Evolutionary conservation across 2,329 filamentous ascomycete species (phyloP).

Genomic region (Claviceps humidiphila): DNA sequence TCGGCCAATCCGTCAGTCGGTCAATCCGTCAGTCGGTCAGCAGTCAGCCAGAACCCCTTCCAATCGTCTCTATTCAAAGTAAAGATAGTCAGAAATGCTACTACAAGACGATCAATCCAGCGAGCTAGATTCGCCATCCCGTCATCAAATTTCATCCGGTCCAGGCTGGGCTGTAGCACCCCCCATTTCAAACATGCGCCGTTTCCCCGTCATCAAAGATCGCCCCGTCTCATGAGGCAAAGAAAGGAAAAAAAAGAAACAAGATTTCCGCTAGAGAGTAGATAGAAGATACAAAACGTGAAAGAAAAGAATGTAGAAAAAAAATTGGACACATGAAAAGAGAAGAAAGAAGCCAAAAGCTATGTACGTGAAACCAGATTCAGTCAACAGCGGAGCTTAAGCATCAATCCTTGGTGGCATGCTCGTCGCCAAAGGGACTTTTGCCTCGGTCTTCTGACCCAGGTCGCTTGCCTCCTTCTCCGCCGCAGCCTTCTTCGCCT

Average conservation of each 20-base stretch:
- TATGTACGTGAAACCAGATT: slow-evolving; percentile 1
- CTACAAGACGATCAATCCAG: neutral
- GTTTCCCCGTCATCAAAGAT: slow-evolving; percentile 2
- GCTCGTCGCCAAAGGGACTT: slow-evolving; percentile 46
- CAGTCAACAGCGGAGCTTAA: neutral
- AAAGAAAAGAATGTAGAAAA: neutral
- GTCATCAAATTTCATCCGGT: slow-evolving; percentile 2
- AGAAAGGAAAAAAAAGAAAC: neutral
- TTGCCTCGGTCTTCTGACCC: slow-evolving; percentile 17
- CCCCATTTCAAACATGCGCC: slow-evolving; percentile 2
- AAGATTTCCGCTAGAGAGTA: neutral
- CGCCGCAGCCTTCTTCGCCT: slow-evolving; percentile 24
- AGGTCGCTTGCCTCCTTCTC: slow-evolving; percentile 16
- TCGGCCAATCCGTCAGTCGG: no score
- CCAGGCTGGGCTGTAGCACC: neutral
- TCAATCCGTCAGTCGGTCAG: no score
- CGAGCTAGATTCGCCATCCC: slow-evolving; percentile 2
- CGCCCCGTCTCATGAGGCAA: neutral
- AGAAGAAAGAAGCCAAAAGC: slow-evolving; percentile 1
- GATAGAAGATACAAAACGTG: neutral
- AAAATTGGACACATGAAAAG: neutral
- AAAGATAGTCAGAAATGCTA: neutral
- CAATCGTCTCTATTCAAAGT: slow-evolving; percentile 4
- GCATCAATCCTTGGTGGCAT: slow-evolving; percentile 37
- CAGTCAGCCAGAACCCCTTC: neutral